These are phyloP conservation scores for Neonothopanus nambi DNA, from an alignment of 1,284 basidiomycete species.

Conservation along the genomic window DNA sequence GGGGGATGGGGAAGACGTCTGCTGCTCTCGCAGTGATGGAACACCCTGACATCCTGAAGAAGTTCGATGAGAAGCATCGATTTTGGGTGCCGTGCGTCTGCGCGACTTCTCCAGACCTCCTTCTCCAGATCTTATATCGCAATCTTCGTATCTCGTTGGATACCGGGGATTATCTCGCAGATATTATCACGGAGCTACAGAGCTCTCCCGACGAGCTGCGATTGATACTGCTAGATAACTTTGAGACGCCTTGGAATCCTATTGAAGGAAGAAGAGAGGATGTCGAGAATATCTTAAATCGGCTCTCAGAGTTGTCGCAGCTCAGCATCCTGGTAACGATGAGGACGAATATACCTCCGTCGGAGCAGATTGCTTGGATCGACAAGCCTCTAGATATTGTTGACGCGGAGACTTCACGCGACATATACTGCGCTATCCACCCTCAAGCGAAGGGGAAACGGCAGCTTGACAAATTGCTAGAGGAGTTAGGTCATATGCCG, in stretches of 20 bases:
- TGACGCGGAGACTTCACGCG: slow-evolving; percentile 16
- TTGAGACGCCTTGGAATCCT: slow-evolving; percentile 34
- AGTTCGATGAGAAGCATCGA: slow-evolving; percentile 20
- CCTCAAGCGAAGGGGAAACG: slow-evolving; percentile 14
- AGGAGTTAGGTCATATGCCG: slow-evolving; percentile 27
- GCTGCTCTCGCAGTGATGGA: slow-evolving; percentile 29
- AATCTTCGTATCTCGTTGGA: slow-evolving; percentile 18
- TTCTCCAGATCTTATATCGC: slow-evolving; percentile 24
- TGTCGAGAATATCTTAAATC: slow-evolving; percentile 19
- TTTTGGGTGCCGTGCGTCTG: slow-evolving; percentile 32
- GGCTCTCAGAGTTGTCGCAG: slow-evolving; percentile 18
- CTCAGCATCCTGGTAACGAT: slow-evolving; percentile 27
- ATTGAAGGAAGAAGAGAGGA: slow-evolving; percentile 13
- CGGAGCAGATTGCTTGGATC: slow-evolving; percentile 17
- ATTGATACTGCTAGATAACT: slow-evolving; percentile 34
- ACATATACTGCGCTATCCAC: slow-evolving; percentile 22
- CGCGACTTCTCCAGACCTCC: slow-evolving; percentile 20
- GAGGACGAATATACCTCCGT: slow-evolving; percentile 20
- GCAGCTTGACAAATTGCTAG: slow-evolving; percentile 23
- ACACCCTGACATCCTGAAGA: slow-evolving; percentile 15
- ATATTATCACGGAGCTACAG: slow-evolving; percentile 19
- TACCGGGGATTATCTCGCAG: slow-evolving; percentile 16
- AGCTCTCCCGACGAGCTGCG: slow-evolving; percentile 9
- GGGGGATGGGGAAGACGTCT: slow-evolving; percentile 40
- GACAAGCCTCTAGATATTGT: background rate